Conservation (phyloP, 2,329 filamentous ascomycete species). For the Aspergillus eucalypticola region DNA sequence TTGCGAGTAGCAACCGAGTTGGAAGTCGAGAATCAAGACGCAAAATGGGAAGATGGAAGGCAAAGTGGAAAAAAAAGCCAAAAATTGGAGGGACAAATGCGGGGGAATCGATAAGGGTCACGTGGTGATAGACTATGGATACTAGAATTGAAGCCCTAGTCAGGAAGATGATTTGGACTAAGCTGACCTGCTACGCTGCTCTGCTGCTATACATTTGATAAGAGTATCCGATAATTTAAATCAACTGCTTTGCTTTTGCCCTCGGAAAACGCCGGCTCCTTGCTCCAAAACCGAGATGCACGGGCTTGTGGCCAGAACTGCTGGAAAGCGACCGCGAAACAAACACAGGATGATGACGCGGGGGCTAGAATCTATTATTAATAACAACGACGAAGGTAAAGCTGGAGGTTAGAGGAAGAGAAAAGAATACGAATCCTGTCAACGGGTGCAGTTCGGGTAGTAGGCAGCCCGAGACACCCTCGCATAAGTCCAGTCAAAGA, state of each 20-base stretch:
- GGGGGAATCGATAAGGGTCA: constrained; percentile 6
- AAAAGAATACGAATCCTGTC: constrained; percentile 1
- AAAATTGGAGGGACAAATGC: constrained; percentile 5
- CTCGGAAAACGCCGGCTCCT: background rate
- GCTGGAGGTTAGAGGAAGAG: background rate
- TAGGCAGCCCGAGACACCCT: background rate
- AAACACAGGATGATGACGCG: background rate
- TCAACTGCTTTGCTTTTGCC: background rate
- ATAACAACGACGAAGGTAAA: background rate
- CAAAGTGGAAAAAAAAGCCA: background rate
- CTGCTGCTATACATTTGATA: too few species aligned
- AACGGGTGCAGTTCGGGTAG: background rate
- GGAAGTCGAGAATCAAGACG: background rate
- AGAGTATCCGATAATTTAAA: background rate
- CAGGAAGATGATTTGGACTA: background rate
- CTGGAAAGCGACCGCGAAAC: background rate
- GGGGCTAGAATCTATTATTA: constrained; percentile 2
- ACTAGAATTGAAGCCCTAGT: too few species aligned
- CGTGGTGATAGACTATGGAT: constrained; percentile 1
- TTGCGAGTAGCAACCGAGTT: background rate
- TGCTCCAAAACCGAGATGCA: background rate
- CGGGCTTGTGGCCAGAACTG: background rate
- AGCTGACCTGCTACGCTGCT: too few species aligned
- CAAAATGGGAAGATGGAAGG: background rate
- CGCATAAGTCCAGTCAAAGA: background rate